Base-by-base conservation (phyloP, 352 stramenopile species). In the Phytopythium oedochilum region DNA sequence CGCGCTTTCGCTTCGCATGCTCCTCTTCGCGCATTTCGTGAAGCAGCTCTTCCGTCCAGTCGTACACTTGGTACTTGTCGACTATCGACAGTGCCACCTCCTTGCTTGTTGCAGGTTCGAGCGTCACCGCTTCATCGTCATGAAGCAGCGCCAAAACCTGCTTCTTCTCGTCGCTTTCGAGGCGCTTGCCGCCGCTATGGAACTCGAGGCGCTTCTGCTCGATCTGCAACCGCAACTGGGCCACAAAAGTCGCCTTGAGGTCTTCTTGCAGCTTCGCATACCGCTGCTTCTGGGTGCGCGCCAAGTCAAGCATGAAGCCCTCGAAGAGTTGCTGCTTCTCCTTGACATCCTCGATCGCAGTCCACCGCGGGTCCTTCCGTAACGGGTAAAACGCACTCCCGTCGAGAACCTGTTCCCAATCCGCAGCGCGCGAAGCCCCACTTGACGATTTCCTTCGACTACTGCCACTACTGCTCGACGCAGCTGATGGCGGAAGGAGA, bases 311-410 rank as follows among this genome's bases (percentile, higher is more conserved):
- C 38, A 90, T 68, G 56, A 88, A 94, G 2, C 69, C 73, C 20
- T 66, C 55, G 59, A 90, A 91, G 15, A 94, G 56, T 44, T 84
- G 78, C n/a, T 81, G 72, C n/a, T 73, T 75, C 54, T 91, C 81
- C 34, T 82, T 77, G 15, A 59, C 42, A 20, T 87, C 81, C 4
- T 83, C 78, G 39, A 92, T 68, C 3, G 78, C 79, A 11, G 57
- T 56, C 78, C 78, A 94, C 0, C 81, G 78, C 15, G 76, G 18
- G 25, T 94, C 84, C 44, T 89, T 82, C 2, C 78, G 68, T 14
- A 93, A 47, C 1, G 75, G 73, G 40, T 79, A 88, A 43, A 87
- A 88, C 22, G 64, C 63, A 10, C 60, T 60, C 22, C 71, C 71
- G 23, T 80, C 56, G 0, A 45, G 56, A 46, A 89, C 65, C 44